Evolutionary conservation across 805 yeast species (phyloP), one percentile per base, ranked within the genome.

Genomic region (Candida vaughaniae): DNA sequence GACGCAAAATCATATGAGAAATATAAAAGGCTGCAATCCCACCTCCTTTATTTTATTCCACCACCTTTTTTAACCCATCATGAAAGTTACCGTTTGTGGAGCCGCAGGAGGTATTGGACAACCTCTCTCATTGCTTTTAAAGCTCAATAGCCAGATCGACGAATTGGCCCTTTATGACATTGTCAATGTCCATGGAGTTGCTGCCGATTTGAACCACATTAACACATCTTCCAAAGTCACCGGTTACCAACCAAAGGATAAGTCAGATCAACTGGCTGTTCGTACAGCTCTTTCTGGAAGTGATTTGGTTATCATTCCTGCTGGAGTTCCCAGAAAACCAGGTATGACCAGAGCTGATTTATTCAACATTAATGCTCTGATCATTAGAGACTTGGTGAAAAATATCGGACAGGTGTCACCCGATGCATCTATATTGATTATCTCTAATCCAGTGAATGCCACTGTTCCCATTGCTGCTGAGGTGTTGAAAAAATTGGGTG

Each of bases 81-180:
- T 65, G 31, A 69, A 69, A 57, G 74, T 69, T 40, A 69, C 74
- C 25, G 73, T 69, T 35, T 68, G 72, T 46, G 74, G 74, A 29
- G 74, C 73, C 29, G 74, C 74, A 35, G 74, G 74, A 37, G 74
- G 74, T 31, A 69, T 69, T 43, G 74, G 74, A 35, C 74, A 69
- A 49, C 74, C 74, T 15, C 60, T 69, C 36, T 68, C 73, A 9
- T 56, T 68, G 38, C 57, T 69, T 32, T 55, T 69, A 43, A 68
- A 68, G 46, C 53, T 67, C 41, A 68, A 68, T 45, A 58, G 62
- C 5, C 48, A 53, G 12, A 68, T 69, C 22, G 52, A 63, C 15
- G 66, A 63, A 39, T 58, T 69, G 40, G 56, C 73, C 6, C 55
- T 69, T 25, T 69, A 51, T 41, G 74, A 69, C 53, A 66, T 68